Base-by-base conservation (phyloP, 345 rosid species). In the Draba incana region DNA sequence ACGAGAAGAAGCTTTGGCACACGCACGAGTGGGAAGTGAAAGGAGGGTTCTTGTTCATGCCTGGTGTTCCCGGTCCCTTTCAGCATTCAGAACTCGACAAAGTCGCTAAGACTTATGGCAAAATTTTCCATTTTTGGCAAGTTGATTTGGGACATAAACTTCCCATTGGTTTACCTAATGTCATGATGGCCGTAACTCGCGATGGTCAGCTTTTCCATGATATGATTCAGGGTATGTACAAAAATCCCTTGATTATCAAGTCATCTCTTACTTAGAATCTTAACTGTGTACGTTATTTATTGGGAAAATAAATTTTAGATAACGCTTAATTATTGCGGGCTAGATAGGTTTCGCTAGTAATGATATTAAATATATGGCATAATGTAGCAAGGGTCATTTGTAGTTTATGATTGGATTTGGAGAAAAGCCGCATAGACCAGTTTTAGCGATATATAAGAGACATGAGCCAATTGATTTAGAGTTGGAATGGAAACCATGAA, bases 91-190 rank as follows among this genome's bases (percentile, higher is more conserved):
- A 90, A 24, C 82, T 90, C 9, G 92, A 82, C 33, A 90, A 84
- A 77, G 81, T 86, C 3, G 75, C 80, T 53, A 86, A 84, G 79
- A 88, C 90, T 23, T 88, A 86, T 4, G 96, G 97, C 2, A 86
- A 90, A 81, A 82, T 84, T 4, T 69, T 83, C 70, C 97, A 88
- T 44, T 92, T 92, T 42, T 92, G 98, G 98, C 98, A 92, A 81
- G 83, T 85, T 35, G 98, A 92, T 56, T 75, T 25, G 51, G 96
- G 92, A 2, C 84, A 90, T 60, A 75, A 70, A 68, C 84, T 92
- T 49, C 93, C 96, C n/a, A 55, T 86, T 31, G 96, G 97, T 4
- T 48, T 88, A 9, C 93, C 96, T 12, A 88, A 86, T 58, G 14
- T 86, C 41, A 89, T 92, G 95, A 76, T 92, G 89, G 78, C 93